Conservation (phyloP, 495 filamentous ascomycete species). For the Parmelia sp. region DNA sequence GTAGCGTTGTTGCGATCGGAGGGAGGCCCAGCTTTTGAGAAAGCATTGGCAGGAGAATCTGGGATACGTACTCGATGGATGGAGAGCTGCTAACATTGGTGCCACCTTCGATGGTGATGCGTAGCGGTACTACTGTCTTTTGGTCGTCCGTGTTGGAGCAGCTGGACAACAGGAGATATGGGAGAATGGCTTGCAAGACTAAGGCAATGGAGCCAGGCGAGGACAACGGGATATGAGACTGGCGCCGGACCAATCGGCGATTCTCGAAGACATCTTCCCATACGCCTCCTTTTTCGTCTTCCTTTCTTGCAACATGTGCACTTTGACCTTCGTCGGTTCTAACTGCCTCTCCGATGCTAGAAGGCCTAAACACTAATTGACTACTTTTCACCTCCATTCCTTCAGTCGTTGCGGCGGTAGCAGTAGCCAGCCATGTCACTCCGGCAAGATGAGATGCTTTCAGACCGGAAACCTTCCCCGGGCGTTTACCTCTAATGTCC, state of each 20-base stretch:
- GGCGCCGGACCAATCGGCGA: slow-evolving; percentile 16
- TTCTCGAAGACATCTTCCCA: slow-evolving; percentile 23
- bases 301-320: neutral
- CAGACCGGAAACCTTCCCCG: slow-evolving; percentile 49
- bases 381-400: slow-evolving; percentile 33
- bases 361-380: slow-evolving; percentile 33
- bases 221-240: slow-evolving; percentile 30
- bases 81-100: slow-evolving; percentile 70
- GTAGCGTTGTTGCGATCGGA: slow-evolving; percentile 47
- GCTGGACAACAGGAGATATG: slow-evolving; percentile 52
- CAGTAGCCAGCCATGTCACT: slow-evolving; percentile 57
- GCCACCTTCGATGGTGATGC: slow-evolving; percentile 63
- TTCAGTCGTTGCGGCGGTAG: slow-evolving; percentile 48
- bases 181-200: slow-evolving; percentile 78
- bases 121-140: slow-evolving; percentile 21
- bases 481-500: slow-evolving; percentile 64
- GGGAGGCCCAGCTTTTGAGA: slow-evolving; percentile 52
- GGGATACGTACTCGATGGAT: slow-evolving; percentile 69
- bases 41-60: slow-evolving; percentile 70
- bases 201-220: slow-evolving; percentile 49
- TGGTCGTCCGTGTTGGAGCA: neutral
- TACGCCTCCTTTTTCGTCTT: neutral
- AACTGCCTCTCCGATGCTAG: neutral
- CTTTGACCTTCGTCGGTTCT: neutral
- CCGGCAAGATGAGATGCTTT: slow-evolving; percentile 70